Evolutionary conservation across 352 stramenopile genomes (phyloP).

Genomic region (Phytophthora constricta): DNA sequence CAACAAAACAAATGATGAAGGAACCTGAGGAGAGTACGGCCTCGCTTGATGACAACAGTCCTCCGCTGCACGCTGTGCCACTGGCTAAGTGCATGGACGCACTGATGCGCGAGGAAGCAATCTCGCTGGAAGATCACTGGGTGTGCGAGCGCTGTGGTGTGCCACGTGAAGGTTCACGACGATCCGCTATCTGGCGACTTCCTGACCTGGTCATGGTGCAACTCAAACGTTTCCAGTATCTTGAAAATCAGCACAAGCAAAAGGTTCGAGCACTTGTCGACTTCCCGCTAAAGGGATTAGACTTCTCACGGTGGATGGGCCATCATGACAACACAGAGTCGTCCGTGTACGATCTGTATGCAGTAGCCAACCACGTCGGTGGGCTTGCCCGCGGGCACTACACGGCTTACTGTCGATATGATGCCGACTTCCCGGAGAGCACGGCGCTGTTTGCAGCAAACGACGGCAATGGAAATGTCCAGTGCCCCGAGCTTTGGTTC

Average conservation of each 20-base stretch:
- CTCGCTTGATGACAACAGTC: slow-evolving; percentile 27
- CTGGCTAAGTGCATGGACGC: slow-evolving; percentile 75
- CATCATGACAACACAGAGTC: slow-evolving; percentile 27
- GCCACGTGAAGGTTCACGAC: slow-evolving; percentile 59
- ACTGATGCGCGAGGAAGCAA: slow-evolving; percentile 72
- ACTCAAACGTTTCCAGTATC: slow-evolving; percentile 90
- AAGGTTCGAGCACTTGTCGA: slow-evolving; percentile 85
- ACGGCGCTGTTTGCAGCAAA: slow-evolving; percentile 50
- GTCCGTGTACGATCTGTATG: slow-evolving; percentile 95
- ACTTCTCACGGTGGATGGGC: slow-evolving; percentile 82
- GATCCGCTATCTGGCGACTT: slow-evolving; percentile 73
- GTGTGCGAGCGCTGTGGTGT: slow-evolving; percentile 75
- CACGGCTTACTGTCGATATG: slow-evolving; percentile 83
- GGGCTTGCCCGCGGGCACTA: slow-evolving; percentile 96
- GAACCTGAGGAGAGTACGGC: neutral
- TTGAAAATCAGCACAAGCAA: slow-evolving; percentile 84
- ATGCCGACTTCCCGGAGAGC: slow-evolving; percentile 70
- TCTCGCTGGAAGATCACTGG: slow-evolving; percentile 79
- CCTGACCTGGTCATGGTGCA: slow-evolving; percentile 90
- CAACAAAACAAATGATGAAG: slow-evolving; percentile 4
- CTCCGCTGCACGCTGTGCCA: slow-evolving; percentile 44
- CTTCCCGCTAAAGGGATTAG: slow-evolving; percentile 79
- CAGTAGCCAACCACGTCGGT: slow-evolving; percentile 98
- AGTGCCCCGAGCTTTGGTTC: slow-evolving; percentile 74
- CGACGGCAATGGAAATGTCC: slow-evolving; percentile 43